These are phyloP conservation scores for Hypoxylon sp. DNA, from an alignment of 2,329 filamentous ascomycete genomes.

Conservation along the genomic window DNA sequence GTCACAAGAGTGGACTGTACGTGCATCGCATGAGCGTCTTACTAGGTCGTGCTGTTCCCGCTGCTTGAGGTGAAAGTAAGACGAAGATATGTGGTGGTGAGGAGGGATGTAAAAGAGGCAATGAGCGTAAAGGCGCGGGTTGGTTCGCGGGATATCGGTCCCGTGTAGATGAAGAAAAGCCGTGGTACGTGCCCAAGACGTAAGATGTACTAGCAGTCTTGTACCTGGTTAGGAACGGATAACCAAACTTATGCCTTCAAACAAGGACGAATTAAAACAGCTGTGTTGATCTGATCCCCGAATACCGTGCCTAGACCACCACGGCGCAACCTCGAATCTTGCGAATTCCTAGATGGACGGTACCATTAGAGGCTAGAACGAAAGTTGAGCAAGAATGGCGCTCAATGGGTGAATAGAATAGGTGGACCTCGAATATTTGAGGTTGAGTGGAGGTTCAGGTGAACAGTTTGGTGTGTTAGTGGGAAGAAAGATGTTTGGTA, in stretches of 20 bases:
- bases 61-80: constrained; percentile 6
- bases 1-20: constrained; percentile 45
- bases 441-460: background rate
- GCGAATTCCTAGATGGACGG: constrained; percentile 28
- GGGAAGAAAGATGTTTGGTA: constrained; percentile 18
- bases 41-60: constrained; percentile 12
- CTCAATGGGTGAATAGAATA: constrained; percentile 10
- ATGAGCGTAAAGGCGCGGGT: constrained; percentile 14
- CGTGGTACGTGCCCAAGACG: constrained; percentile 25
- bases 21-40: constrained; percentile 49
- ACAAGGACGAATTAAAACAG: constrained; percentile 27
- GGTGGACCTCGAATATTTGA: constrained; percentile 20
- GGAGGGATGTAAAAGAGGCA: constrained; percentile 16
- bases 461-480: constrained; percentile 26
- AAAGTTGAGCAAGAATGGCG: constrained; percentile 10
- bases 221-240: constrained; percentile 16
- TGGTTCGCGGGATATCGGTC: constrained; percentile 26
- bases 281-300: constrained; percentile 11
- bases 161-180: constrained; percentile 10
- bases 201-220: constrained; percentile 18
- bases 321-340: constrained; percentile 35
- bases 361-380: constrained; percentile 30
- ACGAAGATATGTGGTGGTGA: background rate
- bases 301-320: constrained; percentile 22
- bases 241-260: constrained; percentile 10